Percentiles rank a stretch among this genome's conserved stretches.
Conservation (phyloP, 306 rosid species). For the Dalbergia cultrata region DNA sequence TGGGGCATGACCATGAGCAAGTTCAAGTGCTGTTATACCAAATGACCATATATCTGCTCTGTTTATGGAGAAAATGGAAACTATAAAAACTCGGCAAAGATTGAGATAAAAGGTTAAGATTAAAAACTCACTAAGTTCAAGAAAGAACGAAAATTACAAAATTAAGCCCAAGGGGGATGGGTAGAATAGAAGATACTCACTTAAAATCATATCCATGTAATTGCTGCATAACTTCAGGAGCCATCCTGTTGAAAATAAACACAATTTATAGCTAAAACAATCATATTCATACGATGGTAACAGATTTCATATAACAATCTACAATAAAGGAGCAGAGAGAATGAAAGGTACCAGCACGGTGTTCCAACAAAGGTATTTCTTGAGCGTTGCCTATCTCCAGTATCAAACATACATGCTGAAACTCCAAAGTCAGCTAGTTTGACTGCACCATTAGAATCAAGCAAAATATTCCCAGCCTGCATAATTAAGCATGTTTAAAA, state of each 20-base stretch:
- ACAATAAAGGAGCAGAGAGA: constrained; percentile 34
- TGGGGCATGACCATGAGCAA: constrained; percentile 99
- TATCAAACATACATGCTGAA: constrained; percentile 92
- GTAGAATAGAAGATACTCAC: constrained; percentile 60
- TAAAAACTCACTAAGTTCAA: neutral
- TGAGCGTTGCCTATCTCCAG: constrained; percentile 94
- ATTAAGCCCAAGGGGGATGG: neutral
- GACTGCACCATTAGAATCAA: constrained; percentile 88
- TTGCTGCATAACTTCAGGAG: constrained; percentile 99
- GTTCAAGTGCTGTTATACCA: constrained; percentile 99
- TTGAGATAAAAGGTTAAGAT: constrained; percentile 2
- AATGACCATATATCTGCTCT: constrained; percentile 99
- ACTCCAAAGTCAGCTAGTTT: constrained; percentile 98
- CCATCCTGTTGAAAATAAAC: constrained; percentile 80
- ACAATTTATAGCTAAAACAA: constrained; percentile 36
- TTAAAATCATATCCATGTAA: constrained; percentile 98
- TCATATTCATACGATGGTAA: constrained; percentile 11
- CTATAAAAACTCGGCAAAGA: constrained; percentile 23
- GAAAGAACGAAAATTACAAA: neutral
- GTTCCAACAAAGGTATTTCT: constrained; percentile 99
- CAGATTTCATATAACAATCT: constrained; percentile 21
- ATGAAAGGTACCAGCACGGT: constrained; percentile 87
- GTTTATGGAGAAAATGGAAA: constrained; percentile 52
- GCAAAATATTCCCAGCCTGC: constrained; percentile 96
- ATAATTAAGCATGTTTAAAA: constrained; percentile 41